Conservation (phyloP, 108 stramenopile species). For the Epipyxis sp. region DNA sequence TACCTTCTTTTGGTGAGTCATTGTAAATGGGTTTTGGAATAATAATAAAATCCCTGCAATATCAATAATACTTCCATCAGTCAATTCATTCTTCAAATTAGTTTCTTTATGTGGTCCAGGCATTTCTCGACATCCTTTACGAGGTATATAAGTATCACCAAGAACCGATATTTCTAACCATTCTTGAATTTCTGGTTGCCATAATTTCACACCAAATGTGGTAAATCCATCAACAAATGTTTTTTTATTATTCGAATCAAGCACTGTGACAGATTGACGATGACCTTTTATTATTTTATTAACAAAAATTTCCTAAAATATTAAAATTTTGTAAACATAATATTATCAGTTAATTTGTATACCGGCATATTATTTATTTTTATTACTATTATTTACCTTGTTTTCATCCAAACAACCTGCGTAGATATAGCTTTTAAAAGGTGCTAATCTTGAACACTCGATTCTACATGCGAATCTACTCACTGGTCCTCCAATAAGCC, state of each 20-base stretch:
- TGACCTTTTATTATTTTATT: constrained; percentile 30
- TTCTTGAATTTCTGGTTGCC: constrained; percentile 42
- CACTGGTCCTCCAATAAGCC: constrained; percentile 46
- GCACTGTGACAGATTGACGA: constrained; percentile 31
- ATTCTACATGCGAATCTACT: constrained; percentile 48
- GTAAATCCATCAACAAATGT: constrained; percentile 46
- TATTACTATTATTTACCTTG: not conserved
- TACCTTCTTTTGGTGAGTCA: not conserved
- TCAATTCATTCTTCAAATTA: constrained; percentile 33
- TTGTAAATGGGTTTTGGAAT: constrained; percentile 2
- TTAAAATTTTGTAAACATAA: constrained; percentile 27
- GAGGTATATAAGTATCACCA: constrained; percentile 37
- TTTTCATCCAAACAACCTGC: constrained; percentile 44
- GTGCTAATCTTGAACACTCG: constrained; percentile 38
- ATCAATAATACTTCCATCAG: constrained; percentile 47
- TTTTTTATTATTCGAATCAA: not conserved
- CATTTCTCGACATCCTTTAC: not conserved
- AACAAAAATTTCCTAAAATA: constrained; percentile 17
- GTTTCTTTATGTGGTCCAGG: not conserved
- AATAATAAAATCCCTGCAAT: constrained; percentile 45
- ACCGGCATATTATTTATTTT: not conserved
- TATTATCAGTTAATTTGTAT: not conserved
- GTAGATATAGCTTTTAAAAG: constrained; percentile 38
- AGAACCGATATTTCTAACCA: constrained; percentile 51
- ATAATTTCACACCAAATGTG: constrained; percentile 49